phyloP scores from a whole-genome alignment of 768 basidiomycete genomes.

The Tricholoma saponaceum region DNA sequence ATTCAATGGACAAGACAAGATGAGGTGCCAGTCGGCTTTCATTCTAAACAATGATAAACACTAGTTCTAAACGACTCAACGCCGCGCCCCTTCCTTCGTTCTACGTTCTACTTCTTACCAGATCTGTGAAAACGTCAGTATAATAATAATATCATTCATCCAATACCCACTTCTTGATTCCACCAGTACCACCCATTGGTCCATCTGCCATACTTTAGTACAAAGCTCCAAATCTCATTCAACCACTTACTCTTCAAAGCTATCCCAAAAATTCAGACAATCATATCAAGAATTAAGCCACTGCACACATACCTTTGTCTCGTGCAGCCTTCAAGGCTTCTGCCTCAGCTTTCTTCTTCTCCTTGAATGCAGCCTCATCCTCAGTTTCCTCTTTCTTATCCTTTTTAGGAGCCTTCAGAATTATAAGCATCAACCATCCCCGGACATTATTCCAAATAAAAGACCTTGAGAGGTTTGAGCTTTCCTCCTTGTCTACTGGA shows the following conservation, averaged over 20 bases:
- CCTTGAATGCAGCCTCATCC: slow-evolving; percentile 70
- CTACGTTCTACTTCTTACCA: slow-evolving; percentile 58
- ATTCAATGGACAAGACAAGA: slow-evolving; percentile 16
- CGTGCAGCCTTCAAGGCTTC: slow-evolving; percentile 69
- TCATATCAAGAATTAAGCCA: slow-evolving; percentile 1
- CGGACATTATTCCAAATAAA: neutral
- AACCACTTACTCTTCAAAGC: slow-evolving; percentile 49
- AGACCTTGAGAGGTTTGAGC: slow-evolving; percentile 82
- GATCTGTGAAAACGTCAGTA: slow-evolving; percentile 39
- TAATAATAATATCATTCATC: neutral
- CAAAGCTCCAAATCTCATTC: neutral
- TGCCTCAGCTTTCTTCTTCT: slow-evolving; percentile 71
- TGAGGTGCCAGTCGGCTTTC: slow-evolving; percentile 20
- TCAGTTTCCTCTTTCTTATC: slow-evolving; percentile 68
- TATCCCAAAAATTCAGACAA: slow-evolving; percentile 18
- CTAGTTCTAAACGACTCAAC: slow-evolving; percentile 10
- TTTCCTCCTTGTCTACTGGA: slow-evolving; percentile 78
- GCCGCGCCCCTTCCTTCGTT: too few relatives aligned
- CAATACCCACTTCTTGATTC: slow-evolving; percentile 83
- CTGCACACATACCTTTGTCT: slow-evolving; percentile 52
- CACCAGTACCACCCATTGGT: slow-evolving; percentile 53
- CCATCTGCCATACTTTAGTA: slow-evolving; percentile 44
- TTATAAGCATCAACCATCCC: slow-evolving; percentile 1
- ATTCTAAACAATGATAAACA: slow-evolving; percentile 40
- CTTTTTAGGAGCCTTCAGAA: slow-evolving; percentile 74